Conservation (phyloP, 805 yeast genomes). For the Monosporozyma aquatica region DNA sequence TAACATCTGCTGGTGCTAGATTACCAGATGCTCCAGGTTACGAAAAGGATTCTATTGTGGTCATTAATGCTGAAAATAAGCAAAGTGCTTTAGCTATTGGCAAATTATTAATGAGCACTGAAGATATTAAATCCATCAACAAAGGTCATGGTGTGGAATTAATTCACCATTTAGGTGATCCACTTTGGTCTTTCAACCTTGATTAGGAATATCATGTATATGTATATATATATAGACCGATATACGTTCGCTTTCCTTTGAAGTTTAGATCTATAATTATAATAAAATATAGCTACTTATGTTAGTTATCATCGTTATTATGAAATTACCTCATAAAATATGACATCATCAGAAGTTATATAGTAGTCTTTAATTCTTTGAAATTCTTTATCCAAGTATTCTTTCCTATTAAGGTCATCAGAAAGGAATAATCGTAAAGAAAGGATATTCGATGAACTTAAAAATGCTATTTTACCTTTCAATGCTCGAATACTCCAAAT, state of each 20-base stretch:
- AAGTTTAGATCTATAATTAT: too few relatives aligned
- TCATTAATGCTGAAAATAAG: conserved; percentile 87
- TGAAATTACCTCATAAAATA: not conserved
- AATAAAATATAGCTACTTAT: not conserved
- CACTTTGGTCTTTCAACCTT: conserved; percentile 60
- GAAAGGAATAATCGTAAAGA: conserved; percentile 8
- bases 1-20: conserved; percentile 76
- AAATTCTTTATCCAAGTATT: conserved; percentile 16
- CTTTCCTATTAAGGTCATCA: conserved; percentile 5
- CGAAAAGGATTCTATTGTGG: conserved; percentile 57
- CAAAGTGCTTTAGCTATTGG: conserved; percentile 88
- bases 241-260: too few relatives aligned
- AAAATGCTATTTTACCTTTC: conserved; percentile 15
- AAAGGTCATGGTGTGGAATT: conserved; percentile 88
- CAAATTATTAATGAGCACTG: conserved; percentile 77
- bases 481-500: conserved; percentile 15
- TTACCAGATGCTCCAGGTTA: conserved; percentile 62
- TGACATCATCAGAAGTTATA: conserved; percentile 1
- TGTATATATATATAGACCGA: too few relatives aligned
- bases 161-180: conserved; percentile 80
- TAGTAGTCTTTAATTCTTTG: conserved; percentile 13
- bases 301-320: not conserved
- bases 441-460: conserved; percentile 4
- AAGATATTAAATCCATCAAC: conserved; percentile 71
- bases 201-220: conserved; percentile 30